Percentiles rank a stretch among this genome's conserved stretches.
phyloP scores from a whole-genome alignment of 495 filamentous ascomycete species.

The Lindgomyces ingoldianus region DNA sequence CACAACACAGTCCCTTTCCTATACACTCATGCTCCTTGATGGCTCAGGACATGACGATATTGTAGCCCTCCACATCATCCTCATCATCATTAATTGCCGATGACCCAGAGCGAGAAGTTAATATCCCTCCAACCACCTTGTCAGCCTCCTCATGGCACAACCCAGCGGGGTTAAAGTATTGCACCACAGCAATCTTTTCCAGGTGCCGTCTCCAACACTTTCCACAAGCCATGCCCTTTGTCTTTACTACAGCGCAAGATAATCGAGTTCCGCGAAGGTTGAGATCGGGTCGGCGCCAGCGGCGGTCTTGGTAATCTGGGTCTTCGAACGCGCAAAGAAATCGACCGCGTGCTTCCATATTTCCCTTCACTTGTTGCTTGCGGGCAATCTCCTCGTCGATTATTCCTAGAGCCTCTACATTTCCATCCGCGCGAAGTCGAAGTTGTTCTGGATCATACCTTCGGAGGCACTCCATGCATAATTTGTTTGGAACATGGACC shows the following conservation, averaged over 20 bases:
- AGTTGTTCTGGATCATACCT: conserved; percentile 13
- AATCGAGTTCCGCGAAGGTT: conserved; percentile 13
- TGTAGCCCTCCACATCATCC: conserved; percentile 14
- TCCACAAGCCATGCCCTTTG: conserved; percentile 7
- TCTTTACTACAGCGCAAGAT: not conserved
- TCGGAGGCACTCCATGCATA: conserved; percentile 12
- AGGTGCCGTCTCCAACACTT: conserved; percentile 19
- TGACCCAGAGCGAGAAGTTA: not conserved
- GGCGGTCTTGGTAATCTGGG: conserved; percentile 4
- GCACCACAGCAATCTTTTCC: conserved; percentile 16
- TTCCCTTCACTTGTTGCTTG: conserved; percentile 10
- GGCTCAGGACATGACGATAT: conserved; percentile 12
- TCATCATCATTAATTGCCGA: not conserved
- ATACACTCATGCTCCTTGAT: not conserved
- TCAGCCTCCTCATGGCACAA: conserved; percentile 18
- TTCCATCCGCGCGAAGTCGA: conserved; percentile 1
- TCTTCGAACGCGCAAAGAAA: conserved; percentile 26
- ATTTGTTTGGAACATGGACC: not conserved
- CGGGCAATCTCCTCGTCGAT: conserved; percentile 10
- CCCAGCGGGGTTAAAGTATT: conserved; percentile 18
- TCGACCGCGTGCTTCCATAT: conserved; percentile 10
- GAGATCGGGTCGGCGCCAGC: conserved; percentile 14
- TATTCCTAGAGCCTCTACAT: not conserved
- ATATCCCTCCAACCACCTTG: not conserved
- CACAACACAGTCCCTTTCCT: not conserved